Base-by-base conservation (phyloP, 169 alveolate species). In the Eimeria tenella region DNA sequence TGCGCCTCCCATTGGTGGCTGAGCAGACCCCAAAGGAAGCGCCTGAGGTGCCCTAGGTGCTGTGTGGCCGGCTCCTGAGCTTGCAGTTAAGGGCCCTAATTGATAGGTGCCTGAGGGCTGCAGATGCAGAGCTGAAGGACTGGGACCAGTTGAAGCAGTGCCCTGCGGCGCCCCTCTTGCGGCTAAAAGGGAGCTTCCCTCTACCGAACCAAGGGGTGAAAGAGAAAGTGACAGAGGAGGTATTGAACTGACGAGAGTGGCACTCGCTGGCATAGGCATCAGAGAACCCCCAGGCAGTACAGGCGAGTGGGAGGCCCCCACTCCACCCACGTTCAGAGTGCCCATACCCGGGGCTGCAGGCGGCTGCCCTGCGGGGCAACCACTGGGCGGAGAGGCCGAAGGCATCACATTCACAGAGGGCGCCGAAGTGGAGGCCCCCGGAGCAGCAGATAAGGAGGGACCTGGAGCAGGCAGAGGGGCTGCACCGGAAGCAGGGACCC, bases 221-320 rank as follows among this genome's bases (percentile, higher is more conserved):
- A 73, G 53, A 65, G 74, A 8, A 9, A 17, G 10, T 5, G 82
- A 21, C 13, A 73, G 53, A n/a, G 82, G 23, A 50, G 82, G 55
- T 25, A 73, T 50, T 10, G 82, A 21, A 15, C 58, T 25, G 49
- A 65, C 23, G 10, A 65, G 21, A 65, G 74, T 19, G 10, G 23
- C 55, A 42, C 21, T n/a, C 17, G 55, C 10, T n/a, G 11, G 82
- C 49, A 42, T 15, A 50, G 82, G 82, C 74, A 65, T 17, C 23
- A 65, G 21, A 65, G 74, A 65, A 9, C 55, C 55, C 1, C 21
- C 17, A 11, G 55, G 49, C 58, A 21, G 82, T 42, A 42, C 21
- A 50, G 82, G 82, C 82, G 53, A 31, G 55, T 73, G 82, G 82
- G 82, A 50, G 82, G 82, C 58, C 55, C 50, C 82, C 82, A 58